These are phyloP conservation scores for Tuber calosporum DNA, from an alignment of 495 filamentous ascomycete species.

Conservation along the genomic window DNA sequence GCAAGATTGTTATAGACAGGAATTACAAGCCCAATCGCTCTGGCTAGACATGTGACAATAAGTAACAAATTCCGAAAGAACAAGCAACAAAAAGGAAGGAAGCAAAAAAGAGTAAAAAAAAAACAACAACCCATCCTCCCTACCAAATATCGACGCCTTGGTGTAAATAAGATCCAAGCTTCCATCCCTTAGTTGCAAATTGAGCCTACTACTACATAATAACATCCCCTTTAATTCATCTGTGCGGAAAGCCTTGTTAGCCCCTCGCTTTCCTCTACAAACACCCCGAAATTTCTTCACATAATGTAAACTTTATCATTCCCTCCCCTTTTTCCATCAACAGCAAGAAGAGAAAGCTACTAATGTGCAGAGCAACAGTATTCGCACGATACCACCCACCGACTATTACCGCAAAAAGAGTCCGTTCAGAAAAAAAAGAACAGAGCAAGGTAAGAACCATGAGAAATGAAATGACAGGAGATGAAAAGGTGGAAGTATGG, in stretches of 20 bases:
- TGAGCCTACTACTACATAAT: slow-evolving; percentile 7
- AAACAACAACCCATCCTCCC: background rate
- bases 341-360: background rate
- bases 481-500: background rate
- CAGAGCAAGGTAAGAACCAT: background rate
- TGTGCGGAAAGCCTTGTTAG: background rate
- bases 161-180: slow-evolving; percentile 6
- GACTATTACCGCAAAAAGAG: background rate
- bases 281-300: background rate
- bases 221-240: background rate
- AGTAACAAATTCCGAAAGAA: slow-evolving; percentile 16
- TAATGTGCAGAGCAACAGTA: background rate
- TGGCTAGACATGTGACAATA: slow-evolving; percentile 14
- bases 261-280: background rate
- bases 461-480: background rate
- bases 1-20: slow-evolving; percentile 3
- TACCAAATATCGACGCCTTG: slow-evolving; percentile 4
- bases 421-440: background rate
- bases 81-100: background rate
- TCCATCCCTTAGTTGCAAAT: slow-evolving; percentile 6
- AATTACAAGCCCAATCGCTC: background rate
- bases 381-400: background rate
- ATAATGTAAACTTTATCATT: slow-evolving; percentile 3
- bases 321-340: background rate
- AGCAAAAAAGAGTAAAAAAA: background rate